Conservation (phyloP, 441 rosid genomes). For the Erodium moschatum region DNA sequence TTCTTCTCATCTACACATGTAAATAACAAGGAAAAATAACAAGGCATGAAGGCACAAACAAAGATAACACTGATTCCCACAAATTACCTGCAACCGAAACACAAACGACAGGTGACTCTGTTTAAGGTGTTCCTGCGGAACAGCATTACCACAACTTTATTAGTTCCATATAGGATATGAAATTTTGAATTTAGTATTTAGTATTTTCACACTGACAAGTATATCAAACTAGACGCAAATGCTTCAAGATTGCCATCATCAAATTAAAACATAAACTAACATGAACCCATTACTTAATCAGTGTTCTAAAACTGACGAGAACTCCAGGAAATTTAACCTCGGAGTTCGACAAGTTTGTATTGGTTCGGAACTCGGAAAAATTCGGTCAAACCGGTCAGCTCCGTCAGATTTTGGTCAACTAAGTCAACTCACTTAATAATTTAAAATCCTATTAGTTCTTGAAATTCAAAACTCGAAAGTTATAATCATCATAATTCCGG, state of each 20-base stretch:
- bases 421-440: no score
- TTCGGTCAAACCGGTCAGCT: no score
- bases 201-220: neutral
- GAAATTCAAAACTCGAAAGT: no score
- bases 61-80: neutral
- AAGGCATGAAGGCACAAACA: neutral
- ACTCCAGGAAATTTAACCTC: no score
- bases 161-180: constrained; percentile 7
- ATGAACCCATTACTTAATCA: neutral
- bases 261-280: neutral
- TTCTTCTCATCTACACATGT: neutral
- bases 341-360: no score
- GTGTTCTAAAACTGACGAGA: no score
- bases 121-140: constrained; percentile 82
- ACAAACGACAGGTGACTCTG: constrained; percentile 89
- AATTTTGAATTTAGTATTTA: neutral
- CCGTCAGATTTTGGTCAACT: no score
- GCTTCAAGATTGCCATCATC: constrained; percentile 6
- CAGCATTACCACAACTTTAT: constrained; percentile 14
- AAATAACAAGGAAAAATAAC: neutral
- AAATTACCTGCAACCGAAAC: constrained; percentile 77
- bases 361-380: no score
- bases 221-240: neutral
- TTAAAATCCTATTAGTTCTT: no score
- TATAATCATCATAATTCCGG: no score